Base-by-base conservation (phyloP, 2,329 filamentous ascomycete genomes). In the Cephalotrichum gorgonifer region DNA sequence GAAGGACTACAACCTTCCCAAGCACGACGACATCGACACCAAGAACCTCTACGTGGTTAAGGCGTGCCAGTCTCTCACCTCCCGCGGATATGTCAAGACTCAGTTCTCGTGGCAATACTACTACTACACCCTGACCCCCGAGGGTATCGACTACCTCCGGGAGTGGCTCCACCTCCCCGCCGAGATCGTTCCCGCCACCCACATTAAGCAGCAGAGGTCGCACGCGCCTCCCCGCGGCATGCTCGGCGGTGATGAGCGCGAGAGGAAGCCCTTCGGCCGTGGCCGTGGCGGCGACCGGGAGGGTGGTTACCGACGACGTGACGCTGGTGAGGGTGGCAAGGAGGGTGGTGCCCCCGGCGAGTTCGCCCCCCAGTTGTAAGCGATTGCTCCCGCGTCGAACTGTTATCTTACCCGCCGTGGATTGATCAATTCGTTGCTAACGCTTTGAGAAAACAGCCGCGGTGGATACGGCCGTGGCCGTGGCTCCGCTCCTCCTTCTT, bases 61-160 rank as follows among this genome's bases (percentile, higher is more conserved):
- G 85, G 93, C 93, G 67, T 85, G 83, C 77, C 93, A 98, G 81
- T 98, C 93, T 58, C 84, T 98, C 69, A 95, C 84, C 78, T 96
- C 90, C 63, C 91, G 93, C 72, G 91, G 91, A 71, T 97, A 88
- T 75, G 83, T 98, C 77, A 98, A 98, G 88, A 98, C 93, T 64
- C 93, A 94, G 76, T 98, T 98, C 86, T 95, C 89, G 61, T 95
- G 89, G 89, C 89, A 95, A 78, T 95, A 90, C 83, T 95, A 97
- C 86, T 98, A 98, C 87, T 98, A 98, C 85, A 96, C 93, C 75
- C 85, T 98, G 75, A 96, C 91, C 72, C 88, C 90, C 68, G 90
- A 97, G 82, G 93, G 93, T 77, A 91, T 98, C 72, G 91, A 97
- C 80, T 98, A 98, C 83, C 90, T 98, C 73, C 91, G 93, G 71